Percentiles rank a stretch among this genome's conserved stretches.
phyloP scores from a whole-genome alignment of 2,329 filamentous ascomycete species.

The Verticillium zaregamsianum region DNA sequence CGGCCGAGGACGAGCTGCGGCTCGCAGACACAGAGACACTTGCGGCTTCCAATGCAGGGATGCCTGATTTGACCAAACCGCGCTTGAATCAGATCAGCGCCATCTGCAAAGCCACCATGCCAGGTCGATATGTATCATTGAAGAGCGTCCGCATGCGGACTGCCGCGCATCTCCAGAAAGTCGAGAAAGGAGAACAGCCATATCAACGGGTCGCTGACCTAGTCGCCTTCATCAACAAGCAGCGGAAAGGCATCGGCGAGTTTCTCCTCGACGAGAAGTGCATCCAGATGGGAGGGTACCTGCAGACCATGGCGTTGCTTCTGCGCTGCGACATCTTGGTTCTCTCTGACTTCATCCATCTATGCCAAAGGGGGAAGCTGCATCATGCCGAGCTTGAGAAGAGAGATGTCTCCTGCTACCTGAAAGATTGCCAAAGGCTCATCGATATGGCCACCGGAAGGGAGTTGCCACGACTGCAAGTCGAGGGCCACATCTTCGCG shows the following conservation, averaged over 20 bases:
- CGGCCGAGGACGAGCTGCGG: slow-evolving; percentile 9
- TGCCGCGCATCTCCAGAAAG: slow-evolving; percentile 19
- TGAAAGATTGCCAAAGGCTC: slow-evolving; percentile 34
- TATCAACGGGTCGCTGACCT: slow-evolving; percentile 41
- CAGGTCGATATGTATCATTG: too few species aligned
- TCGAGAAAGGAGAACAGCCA: slow-evolving; percentile 42
- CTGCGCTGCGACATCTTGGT: slow-evolving; percentile 45
- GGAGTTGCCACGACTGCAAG: slow-evolving; percentile 35
- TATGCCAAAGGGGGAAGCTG: slow-evolving; percentile 12
- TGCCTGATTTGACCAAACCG: too few species aligned
- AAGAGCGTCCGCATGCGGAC: background rate
- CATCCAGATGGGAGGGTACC: slow-evolving; percentile 28
- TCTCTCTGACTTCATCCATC: slow-evolving; percentile 32
- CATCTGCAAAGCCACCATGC: too few species aligned
- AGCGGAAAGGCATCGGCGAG: slow-evolving; percentile 22
- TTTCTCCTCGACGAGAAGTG: slow-evolving; percentile 24
- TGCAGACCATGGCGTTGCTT: slow-evolving; percentile 39
- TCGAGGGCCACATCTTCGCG: slow-evolving; percentile 46
- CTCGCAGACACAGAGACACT: slow-evolving; percentile 1
- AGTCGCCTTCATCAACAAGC: slow-evolving; percentile 32
- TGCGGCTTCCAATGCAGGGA: too few species aligned
- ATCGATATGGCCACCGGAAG: slow-evolving; percentile 30
- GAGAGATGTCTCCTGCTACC: slow-evolving; percentile 24
- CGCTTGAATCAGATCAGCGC: too few species aligned
- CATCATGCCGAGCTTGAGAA: background rate